Evolutionary conservation across 75 land plant genomes (phyloP), one percentile per base, ranked within the genome.

Genomic region (Pinus tabuliformis): DNA sequence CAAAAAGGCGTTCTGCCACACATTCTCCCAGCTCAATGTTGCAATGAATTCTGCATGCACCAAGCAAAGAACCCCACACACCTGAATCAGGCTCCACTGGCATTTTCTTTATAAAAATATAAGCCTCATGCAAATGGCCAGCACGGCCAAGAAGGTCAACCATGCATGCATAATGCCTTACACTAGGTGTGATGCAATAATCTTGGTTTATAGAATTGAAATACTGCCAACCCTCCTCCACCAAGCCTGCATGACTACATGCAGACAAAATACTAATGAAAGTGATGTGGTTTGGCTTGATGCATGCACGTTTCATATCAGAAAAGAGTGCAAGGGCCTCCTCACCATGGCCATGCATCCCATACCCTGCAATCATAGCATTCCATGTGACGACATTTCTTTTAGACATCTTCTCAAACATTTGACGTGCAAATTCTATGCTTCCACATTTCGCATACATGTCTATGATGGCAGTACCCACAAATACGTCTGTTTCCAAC

Each of bases 391-490:
- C 92, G 13, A 85, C 78, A 80, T 83, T 84, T 74, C 59, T 76
- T 56, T 65, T 17, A 6, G 56, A 59, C 79, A 85, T 83, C 28
- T 28, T 70, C 22, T 79, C 54, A 58, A 91, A 91, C 14, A 91
- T 58, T 57, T 62, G 62, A 59, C 76, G 57, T 30, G 92, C 86
- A 59, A 78, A 62, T 9, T 76, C 74, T 73, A 89, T 36, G 65
- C 83, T 79, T n/a, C 90, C 88, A 81, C 92, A 90, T 42, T 85
- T 86, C 9, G 89, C 84, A 74, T 90, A 90, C 92, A 90, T 90
- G 33, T 84, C 78, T 61, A 90, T 57, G 20, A 88, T 57, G 5
- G 84, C 75, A 73, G 74, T 85, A 9, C 76, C 74, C 39, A 90
- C 75, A 60, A 65, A 73, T n/a, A 83, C 63, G 57, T 86, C 80